These are phyloP conservation scores for Nothophytophthora sp. DNA, from an alignment of 352 stramenopile genomes.

Conservation along the genomic window DNA sequence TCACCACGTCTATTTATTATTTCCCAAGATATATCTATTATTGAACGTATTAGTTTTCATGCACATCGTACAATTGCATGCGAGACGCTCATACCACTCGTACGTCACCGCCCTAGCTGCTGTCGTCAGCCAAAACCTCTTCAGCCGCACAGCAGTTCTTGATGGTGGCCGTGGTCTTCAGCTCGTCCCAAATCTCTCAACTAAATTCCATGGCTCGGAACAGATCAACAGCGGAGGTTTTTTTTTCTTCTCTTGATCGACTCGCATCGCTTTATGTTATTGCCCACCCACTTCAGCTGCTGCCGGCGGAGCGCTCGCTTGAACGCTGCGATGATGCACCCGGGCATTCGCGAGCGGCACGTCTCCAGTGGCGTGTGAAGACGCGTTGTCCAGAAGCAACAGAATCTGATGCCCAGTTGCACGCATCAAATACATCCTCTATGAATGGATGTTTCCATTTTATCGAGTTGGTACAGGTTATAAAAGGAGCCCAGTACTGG, in stretches of 20 bases:
- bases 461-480: too few species aligned
- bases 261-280: conserved; percentile 1
- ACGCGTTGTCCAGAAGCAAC: conserved; percentile 6
- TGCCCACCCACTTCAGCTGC: not conserved
- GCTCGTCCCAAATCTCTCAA: conserved; percentile 3
- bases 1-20: too few species aligned
- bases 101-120: not conserved
- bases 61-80: too few species aligned
- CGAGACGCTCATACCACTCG: too few species aligned
- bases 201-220: conserved; percentile 2
- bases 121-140: not conserved
- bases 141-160: conserved; percentile 12
- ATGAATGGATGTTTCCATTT: too few species aligned
- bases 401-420: not conserved
- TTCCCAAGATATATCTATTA: too few species aligned
- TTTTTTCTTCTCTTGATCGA: not conserved
- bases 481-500: too few species aligned
- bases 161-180: conserved; percentile 3
- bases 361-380: not conserved
- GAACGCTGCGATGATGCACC: conserved; percentile 4
- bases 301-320: conserved; percentile 4
- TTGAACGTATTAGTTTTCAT: too few species aligned
- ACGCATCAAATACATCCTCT: too few species aligned
- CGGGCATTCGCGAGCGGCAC: conserved; percentile 2
- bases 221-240: not conserved